Conservation (phyloP, 768 basidiomycete species). For the Cystobasidium onofrii region DNA sequence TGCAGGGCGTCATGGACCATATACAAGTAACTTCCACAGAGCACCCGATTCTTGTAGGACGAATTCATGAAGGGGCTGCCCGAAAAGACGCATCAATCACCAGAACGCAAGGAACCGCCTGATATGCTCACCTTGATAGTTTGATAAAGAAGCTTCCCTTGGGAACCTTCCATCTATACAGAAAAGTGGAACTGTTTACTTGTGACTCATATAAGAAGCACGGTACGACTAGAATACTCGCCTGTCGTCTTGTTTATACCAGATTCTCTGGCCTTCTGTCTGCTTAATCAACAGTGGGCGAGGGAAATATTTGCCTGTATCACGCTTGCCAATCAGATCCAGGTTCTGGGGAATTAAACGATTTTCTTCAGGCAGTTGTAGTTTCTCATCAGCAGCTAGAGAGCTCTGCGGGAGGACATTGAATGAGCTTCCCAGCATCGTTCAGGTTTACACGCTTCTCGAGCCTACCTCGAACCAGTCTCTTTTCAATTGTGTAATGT, state of each 20-base stretch:
- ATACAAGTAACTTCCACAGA: conserved; percentile 52
- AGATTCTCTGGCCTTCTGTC: conserved; percentile 63
- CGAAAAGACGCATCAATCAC: too few relatives aligned
- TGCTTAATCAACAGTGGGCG: conserved; percentile 69
- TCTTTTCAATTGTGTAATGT: conserved; percentile 51
- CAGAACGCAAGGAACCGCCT: background rate
- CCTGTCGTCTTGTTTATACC: conserved; percentile 91
- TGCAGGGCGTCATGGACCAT: conserved; percentile 76
- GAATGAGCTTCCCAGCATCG: background rate
- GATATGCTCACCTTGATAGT: conserved; percentile 56
- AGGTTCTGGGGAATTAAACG: conserved; percentile 79
- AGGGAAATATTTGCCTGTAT: background rate
- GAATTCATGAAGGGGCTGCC: conserved; percentile 45
- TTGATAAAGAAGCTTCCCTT: conserved; percentile 69
- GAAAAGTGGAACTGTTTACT: too few relatives aligned
- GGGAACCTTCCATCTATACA: conserved; percentile 67
- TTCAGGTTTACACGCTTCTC: background rate
- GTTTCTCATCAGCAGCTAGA: conserved; percentile 46
- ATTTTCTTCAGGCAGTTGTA: conserved; percentile 72
- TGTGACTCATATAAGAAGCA: too few relatives aligned
- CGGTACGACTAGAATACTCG: background rate
- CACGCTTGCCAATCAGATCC: background rate
- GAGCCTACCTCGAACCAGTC: conserved; percentile 48
- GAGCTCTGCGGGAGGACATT: background rate
- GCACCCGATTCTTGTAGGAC: conserved; percentile 55